phyloP scores from a whole-genome alignment of 345 rosid species.

The Nasturtium officinale region DNA sequence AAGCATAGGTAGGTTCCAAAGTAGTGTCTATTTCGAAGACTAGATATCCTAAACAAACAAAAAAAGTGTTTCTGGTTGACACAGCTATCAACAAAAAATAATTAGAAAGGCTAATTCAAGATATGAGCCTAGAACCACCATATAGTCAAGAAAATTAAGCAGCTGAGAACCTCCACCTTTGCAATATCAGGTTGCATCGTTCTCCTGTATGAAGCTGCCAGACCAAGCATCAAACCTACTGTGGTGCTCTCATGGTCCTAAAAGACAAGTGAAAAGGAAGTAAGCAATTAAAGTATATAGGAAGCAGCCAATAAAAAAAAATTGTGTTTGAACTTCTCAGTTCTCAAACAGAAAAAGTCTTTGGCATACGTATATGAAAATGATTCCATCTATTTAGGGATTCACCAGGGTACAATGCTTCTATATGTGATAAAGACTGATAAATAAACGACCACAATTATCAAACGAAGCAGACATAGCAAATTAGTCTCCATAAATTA shows the following conservation, averaged over 20 bases:
- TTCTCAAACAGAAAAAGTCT: slow-evolving; percentile 4
- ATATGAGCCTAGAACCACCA: slow-evolving; percentile 13
- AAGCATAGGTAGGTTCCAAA: slow-evolving; percentile 17
- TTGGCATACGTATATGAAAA: not conserved
- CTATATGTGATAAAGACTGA: not conserved
- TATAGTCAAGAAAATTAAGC: slow-evolving; percentile 28
- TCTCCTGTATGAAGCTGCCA: slow-evolving; percentile 91
- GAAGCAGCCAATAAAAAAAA: not conserved
- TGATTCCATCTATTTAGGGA: slow-evolving; percentile 23
- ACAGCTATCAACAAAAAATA: slow-evolving; percentile 9
- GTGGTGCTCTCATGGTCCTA: slow-evolving; percentile 96
- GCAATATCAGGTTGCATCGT: slow-evolving; percentile 93
- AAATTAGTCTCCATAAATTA: slow-evolving; percentile 21
- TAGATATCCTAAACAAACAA: too few species aligned
- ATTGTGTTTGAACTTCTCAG: slow-evolving; percentile 22
- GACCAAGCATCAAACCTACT: slow-evolving; percentile 93
- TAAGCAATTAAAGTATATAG: slow-evolving; percentile 21
- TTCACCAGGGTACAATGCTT: slow-evolving; percentile 13
- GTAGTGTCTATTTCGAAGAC: too few species aligned
- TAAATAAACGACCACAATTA: slow-evolving; percentile 1
- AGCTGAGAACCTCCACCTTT: slow-evolving; percentile 58
- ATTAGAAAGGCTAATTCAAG: slow-evolving; percentile 11
- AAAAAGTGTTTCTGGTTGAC: slow-evolving; percentile 19
- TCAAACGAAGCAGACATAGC: slow-evolving; percentile 24
- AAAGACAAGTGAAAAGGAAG: slow-evolving; percentile 33